Conservation (phyloP, 306 rosid genomes). For the Vigna angularis region DNA sequence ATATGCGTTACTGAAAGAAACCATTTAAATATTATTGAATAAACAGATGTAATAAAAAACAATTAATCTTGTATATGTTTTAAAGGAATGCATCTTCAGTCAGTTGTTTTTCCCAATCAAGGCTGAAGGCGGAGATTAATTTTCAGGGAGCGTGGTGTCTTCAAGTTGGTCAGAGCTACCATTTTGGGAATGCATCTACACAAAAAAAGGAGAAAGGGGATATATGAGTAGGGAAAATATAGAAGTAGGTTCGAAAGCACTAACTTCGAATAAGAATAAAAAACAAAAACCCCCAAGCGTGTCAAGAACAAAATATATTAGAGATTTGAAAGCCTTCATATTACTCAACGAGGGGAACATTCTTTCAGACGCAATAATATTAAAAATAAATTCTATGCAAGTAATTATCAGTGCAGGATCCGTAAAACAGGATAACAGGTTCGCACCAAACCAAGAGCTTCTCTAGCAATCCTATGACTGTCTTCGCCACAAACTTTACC, state of each 20-base stretch:
- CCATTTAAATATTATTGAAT: constrained; percentile 40
- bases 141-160: constrained; percentile 49
- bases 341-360: background rate
- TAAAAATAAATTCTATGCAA: background rate
- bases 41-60: constrained; percentile 27
- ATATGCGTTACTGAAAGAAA: constrained; percentile 27
- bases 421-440: constrained; percentile 33
- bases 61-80: background rate
- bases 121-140: constrained; percentile 20
- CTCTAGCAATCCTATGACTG: constrained; percentile 67
- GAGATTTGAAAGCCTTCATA: background rate
- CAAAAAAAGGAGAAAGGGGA: constrained; percentile 26
- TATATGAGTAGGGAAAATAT: constrained; percentile 18
- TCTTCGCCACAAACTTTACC: constrained; percentile 68
- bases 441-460: constrained; percentile 89
- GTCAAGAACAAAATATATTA: background rate
- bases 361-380: constrained; percentile 18
- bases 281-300: background rate
- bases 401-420: background rate
- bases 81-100: constrained; percentile 37
- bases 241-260: constrained; percentile 6
- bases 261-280: too few relatives aligned
- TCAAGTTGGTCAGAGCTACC: constrained; percentile 43
- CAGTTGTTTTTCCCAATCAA: background rate
- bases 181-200: constrained; percentile 47